Base-by-base conservation (phyloP, 1,284 basidiomycete species). In the Irpex sp. region DNA sequence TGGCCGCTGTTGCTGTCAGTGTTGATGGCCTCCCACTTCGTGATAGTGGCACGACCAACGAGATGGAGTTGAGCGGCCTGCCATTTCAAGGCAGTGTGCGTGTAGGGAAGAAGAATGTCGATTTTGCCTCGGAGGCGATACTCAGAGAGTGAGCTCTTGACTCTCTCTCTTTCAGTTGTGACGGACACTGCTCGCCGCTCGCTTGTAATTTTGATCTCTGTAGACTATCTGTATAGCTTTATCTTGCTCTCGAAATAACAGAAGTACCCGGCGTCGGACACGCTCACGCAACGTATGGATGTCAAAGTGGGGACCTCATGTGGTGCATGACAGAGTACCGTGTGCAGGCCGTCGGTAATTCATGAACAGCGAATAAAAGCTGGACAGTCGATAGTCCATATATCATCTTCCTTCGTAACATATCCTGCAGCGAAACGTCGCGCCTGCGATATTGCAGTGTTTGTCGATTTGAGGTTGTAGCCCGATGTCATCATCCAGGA, bases 61-160 rank as follows among this genome's bases (percentile, higher is more conserved):
- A 83, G 67, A 81, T 92, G 71, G 80, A 85, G 67, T 74, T 92
- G 51, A 77, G 73, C 4, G 87, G 83, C 0, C 72, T 92, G 5
- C 90, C 90, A 11, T 86, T 92, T 67, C 78, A 79, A 58, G 90
- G 90, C 3, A 83, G 76, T 61, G 85, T 92, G 4, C 78, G 77
- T 53, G 78, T 92, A 13, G 85, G 87, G 61, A 89, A 86, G 82
- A 85, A 81, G 69, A 71, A 17, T 6, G 37, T 21, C 31, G 8
- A 8, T 8, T 47, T 53, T 55, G 39, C 50, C 35, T 21, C 13
- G 19, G 31, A 39, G 5, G 36, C 19, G 49, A n/a, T 13, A 50
- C 17, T 50, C 13, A 17, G 49, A 50, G 13, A 8, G 56, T 39
- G 11, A 13, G 56, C 15, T 58, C 21, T 43, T 43, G 13, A 39